Conservation (phyloP, 768 basidiomycete genomes). For the Trametes gibbosa region DNA sequence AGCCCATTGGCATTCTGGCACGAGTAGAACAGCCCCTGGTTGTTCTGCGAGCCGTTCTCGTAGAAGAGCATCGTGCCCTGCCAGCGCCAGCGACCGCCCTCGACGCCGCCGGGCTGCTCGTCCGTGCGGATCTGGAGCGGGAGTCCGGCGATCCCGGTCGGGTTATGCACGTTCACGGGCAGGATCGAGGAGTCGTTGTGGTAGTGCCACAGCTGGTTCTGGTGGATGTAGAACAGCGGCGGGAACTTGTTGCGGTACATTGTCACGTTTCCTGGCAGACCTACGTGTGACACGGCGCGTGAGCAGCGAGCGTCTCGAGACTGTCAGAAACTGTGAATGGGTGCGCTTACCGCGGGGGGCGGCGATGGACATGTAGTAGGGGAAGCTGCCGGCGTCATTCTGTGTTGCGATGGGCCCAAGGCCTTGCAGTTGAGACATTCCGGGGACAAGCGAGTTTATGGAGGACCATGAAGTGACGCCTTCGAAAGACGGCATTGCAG, state of each 20-base stretch:
- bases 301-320: not conserved
- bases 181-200: slow-evolving; percentile 55
- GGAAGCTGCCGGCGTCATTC: not conserved
- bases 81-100: slow-evolving; percentile 53
- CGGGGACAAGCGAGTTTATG: slow-evolving; percentile 25
- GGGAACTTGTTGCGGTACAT: slow-evolving; percentile 35
- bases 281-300: slow-evolving; percentile 28
- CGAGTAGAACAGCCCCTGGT: slow-evolving; percentile 45
- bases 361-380: slow-evolving; percentile 22
- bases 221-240: slow-evolving; percentile 53
- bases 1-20: slow-evolving; percentile 34
- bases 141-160: slow-evolving; percentile 39
- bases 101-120: slow-evolving; percentile 37
- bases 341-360: slow-evolving; percentile 20
- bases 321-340: too few species aligned
- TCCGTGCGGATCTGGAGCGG: slow-evolving; percentile 50
- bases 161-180: slow-evolving; percentile 53
- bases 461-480: slow-evolving; percentile 22
- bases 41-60: slow-evolving; percentile 41
- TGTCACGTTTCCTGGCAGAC: slow-evolving; percentile 48
- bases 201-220: slow-evolving; percentile 50
- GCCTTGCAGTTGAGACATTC: slow-evolving; percentile 25
- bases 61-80: slow-evolving; percentile 50
- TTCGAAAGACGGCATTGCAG: slow-evolving; percentile 25
- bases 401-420: slow-evolving; percentile 16